Percentiles rank a stretch among this genome's conserved stretches.
Conservation (phyloP, 2,329 filamentous ascomycete species). For the Nemania serpens region DNA sequence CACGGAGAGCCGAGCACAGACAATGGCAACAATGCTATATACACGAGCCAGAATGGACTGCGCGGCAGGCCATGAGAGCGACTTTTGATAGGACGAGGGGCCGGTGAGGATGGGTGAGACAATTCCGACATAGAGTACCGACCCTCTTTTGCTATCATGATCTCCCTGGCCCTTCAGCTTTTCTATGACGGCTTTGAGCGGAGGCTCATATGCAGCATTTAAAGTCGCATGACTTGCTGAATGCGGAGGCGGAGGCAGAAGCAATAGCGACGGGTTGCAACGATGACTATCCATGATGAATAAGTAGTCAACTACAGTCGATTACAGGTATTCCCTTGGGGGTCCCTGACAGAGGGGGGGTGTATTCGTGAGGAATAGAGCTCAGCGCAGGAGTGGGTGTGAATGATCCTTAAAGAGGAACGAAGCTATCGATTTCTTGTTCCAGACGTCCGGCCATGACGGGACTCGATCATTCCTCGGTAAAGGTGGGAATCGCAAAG, state of each 20-base stretch:
- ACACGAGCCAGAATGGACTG: slow-evolving; percentile 76
- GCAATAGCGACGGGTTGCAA: slow-evolving; percentile 56
- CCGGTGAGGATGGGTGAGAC: slow-evolving; percentile 65
- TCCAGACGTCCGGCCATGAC: background rate
- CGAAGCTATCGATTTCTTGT: background rate
- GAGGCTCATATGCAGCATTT: slow-evolving; percentile 62
- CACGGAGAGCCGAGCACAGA: slow-evolving; percentile 67
- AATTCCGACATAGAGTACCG: slow-evolving; percentile 60
- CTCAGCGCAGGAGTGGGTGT: too few relatives aligned
- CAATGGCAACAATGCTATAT: slow-evolving; percentile 76
- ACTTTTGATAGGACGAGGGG: slow-evolving; percentile 53
- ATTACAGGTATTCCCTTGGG: too few relatives aligned
- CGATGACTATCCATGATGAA: slow-evolving; percentile 24
- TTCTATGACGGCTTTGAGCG: slow-evolving; percentile 59
- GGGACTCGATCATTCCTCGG: slow-evolving; percentile 14
- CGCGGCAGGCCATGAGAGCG: slow-evolving; percentile 66
- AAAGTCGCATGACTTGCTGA: slow-evolving; percentile 57
- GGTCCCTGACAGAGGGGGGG: too few relatives aligned
- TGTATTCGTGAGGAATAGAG: too few relatives aligned
- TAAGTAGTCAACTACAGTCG: too few relatives aligned
- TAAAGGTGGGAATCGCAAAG: slow-evolving; percentile 12
- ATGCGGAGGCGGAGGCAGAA: slow-evolving; percentile 66
- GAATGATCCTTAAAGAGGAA: background rate
- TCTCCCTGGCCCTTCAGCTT: slow-evolving; percentile 47
- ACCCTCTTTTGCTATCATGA: slow-evolving; percentile 36